Base-by-base conservation (phyloP, 305 asterid genomes). In the Lippia alba region DNA sequence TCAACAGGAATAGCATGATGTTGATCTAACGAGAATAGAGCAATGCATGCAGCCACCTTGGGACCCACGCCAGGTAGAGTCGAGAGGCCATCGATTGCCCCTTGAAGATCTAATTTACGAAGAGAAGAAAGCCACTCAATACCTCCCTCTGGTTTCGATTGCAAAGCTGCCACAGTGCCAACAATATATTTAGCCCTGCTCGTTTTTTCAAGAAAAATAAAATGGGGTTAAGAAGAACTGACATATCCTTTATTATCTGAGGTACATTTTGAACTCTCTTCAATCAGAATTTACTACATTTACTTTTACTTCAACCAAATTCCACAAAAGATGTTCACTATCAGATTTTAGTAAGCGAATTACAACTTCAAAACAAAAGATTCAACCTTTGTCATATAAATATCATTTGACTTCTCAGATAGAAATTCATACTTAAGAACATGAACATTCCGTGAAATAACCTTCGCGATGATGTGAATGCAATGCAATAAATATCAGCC, bases 1-100 rank as follows among this genome's bases (percentile, higher is more conserved):
- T 94, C 99, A 18, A 94, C 98, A 8, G 99, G 99, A 77, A 94
- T 86, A 53, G 98, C 95, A 55, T 90, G 97, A 78, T 94, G 99
- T 73, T 94, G 96, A 79, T 94, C 99, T 50, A 94, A 82, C 32
- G 97, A 81, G 83, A 94, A 94, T 39, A 94, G 97, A 49, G 99
- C 96, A 74, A 91, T 64, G 78, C 99, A 94, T 4, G 99, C 96
- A 59, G 99, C 97, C 54, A 94, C 99, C 77, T 94, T 94, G n/a
- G 99, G 98, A 60, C 99, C 99, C 68, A 94, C 99, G 41, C 99
- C 99, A 30, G 96, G 96, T 82, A 91, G 77, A 72, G 85, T 84
- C 65, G 77, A 80, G 61, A 94, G 94, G 32, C 81, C 87, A 19
- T 77, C 86, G 56, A 94, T 81, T 12, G 86, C 90, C 60, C 70